Base-by-base conservation (phyloP, 768 basidiomycete species). In the Clitopilus passeckerianus region DNA sequence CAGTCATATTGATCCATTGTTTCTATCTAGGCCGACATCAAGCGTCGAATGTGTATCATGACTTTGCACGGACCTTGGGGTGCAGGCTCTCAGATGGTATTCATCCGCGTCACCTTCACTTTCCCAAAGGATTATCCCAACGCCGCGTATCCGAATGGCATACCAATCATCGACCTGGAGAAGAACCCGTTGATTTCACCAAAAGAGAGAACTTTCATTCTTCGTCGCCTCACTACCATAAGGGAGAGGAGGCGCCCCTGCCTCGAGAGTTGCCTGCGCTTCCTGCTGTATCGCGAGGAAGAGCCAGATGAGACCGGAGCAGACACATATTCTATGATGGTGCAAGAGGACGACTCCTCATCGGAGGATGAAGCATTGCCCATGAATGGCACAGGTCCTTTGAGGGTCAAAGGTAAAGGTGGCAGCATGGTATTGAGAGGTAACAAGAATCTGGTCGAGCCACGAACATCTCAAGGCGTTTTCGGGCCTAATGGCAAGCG, bases 21-120 rank as follows among this genome's bases (percentile, higher is more conserved):
- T 6, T 64, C 30, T 16, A 43, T 54, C 2, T 63, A 89, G 87
- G 83, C 85, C 50, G 89, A 90, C 57, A 74, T 90, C 37, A 77
- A 89, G 68, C 86, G 82, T 64, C 85, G 93, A 9, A 89, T 86
- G 14, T 91, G 92, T 64, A 94, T 93, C 1, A 78, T 97, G 53
- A 91, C 93, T 4, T 75, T 98, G 44, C 86, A 92, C 62, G 92
- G 92, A 1, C 94, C 93, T 1, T 95, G 94, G 94, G 93, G 91
- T n/a, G 18, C 16, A 9, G 89, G 89, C 58, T 84, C 81, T 0
- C 88, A 87, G 10, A 89, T 87, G 18, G 89, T 90, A 6, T 95
- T 93, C 73, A 86, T 95, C 59, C 87, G 95, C 0, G 83, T 96
- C 24, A 89, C 91, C 1, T 95, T 97, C 74, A 87, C 84, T 1